A percentile compares a stretch with the other conserved stretches of the same genome.
phyloP scores from a whole-genome alignment of 2,329 filamentous ascomycete species.

The Drechslerella coelobrocha region DNA sequence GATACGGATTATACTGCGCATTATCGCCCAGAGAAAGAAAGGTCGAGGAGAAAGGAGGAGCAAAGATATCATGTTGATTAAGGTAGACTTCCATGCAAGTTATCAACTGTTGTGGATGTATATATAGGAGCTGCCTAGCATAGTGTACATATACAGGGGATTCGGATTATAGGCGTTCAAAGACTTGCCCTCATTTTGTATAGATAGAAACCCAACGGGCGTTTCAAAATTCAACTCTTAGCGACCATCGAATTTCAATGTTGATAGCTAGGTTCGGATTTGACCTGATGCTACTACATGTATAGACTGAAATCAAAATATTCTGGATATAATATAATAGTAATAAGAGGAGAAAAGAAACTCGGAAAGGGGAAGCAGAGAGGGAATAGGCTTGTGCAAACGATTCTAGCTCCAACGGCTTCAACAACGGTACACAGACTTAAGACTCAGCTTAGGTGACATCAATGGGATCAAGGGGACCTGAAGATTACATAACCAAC shows the following conservation, averaged over 20 bases:
- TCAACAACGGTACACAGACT: conserved; percentile 1
- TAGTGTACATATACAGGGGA: conserved; percentile 3
- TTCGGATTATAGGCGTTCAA: no score
- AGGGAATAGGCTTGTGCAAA: conserved; percentile 14
- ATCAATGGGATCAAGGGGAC: conserved; percentile 23
- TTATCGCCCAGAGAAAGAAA: conserved; percentile 32
- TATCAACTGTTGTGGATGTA: neutral
- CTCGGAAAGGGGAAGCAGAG: neutral
- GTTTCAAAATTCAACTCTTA: neutral
- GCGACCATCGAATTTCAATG: no score
- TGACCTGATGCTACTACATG: neutral
- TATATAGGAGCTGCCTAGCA: neutral
- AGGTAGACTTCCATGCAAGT: neutral
- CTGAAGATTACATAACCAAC: conserved; percentile 43
- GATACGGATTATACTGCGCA: conserved; percentile 36
- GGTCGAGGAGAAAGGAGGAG: conserved; percentile 9
- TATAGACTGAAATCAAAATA: neutral
- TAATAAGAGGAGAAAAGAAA: neutral
- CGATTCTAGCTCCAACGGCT: conserved; percentile 23
- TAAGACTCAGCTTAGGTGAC: conserved; percentile 25
- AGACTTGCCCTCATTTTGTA: conserved; percentile 1
- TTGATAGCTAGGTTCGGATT: neutral
- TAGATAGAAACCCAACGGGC: neutral
- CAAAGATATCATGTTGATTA: neutral
- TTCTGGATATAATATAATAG: neutral